Base-by-base conservation (phyloP, 139 green algal genomes). In the Chlorella ohadii region DNA sequence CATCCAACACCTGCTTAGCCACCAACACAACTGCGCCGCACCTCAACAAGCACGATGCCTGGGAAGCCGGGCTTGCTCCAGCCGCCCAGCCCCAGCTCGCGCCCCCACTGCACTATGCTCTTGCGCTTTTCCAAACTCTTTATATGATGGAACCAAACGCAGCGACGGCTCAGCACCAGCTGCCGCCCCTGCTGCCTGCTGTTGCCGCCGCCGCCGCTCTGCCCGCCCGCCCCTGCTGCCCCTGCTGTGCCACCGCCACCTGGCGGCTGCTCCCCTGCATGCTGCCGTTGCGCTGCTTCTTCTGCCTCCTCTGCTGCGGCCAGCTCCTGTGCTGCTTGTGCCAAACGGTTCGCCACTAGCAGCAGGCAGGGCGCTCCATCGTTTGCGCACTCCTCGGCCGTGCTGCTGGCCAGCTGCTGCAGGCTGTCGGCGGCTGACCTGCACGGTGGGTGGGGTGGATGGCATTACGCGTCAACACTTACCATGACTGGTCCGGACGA, bases 61-160 rank as follows among this genome's bases (percentile, higher is more conserved):
- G 92, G 92, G 56, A 91, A 92, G 9, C 93, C 93, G 0, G 91
- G 89, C 81, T 94, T 94, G 89, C 72, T 87, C 27, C 71, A 88
- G 31, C 92, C 93, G 0, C 79, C 83, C 55, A 95, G 57, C 3
- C 59, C 16, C 55, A 94, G 85, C 72, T 93, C 88, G 3, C 85
- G 34, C 0, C 89, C 89, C 89, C 89, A 94, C 22, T 86, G 78
- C 28, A 93, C 73, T 5, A 96, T 93, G 70, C 82, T 38, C 56
- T 94, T 95, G 9, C 93, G 82, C 89, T 96, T 96, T 7, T 68
- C 84, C 28, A 84, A 33, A 28, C 70, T 89, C 81, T 95, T 94
- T 82, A 96, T 95, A 87, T 96, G 93, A 66, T 96, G 93, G 55
- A 96, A 94, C 92, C 92, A 91, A 34, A 92, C 83, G 56, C 72